Base-by-base conservation (phyloP, 2,329 filamentous ascomycete species). In the Calonectria henricotiae region DNA sequence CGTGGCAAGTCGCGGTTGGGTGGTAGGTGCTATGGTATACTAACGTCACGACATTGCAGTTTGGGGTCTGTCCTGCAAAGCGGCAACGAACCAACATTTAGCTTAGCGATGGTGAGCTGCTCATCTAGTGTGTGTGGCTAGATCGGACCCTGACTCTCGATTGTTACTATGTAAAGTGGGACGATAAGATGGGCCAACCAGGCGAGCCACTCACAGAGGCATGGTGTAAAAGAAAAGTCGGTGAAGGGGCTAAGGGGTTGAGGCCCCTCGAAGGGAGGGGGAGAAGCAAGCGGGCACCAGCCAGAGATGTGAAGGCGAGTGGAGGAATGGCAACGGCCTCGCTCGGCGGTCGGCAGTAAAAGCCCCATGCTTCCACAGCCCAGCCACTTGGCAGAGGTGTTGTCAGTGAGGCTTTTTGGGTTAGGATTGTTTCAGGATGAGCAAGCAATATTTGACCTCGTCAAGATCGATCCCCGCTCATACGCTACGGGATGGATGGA, bases 171-270 rank as follows among this genome's bases (percentile, higher is more conserved):
- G 51, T 37, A 55, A 55, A 55, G 76, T 73, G 76, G 76, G 73
- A 76, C 74, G 55, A 66, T 69, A 72, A 72, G 49, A 66, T 63
- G 63, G 62, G 72, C 71, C 74, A 77, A 68, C 66, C 71, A 67
- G 61, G 69, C 67, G 72, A 71, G 72, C 76, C 77, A 79, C 77
- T 72, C 67, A 66, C 61, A 72, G 72, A 63, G 72, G 73, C 61
- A 65, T 71, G 63, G 63, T 61, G 71, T 69, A 79, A 80, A 80
- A 80, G 78, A 79, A 80, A 80, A 80, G 78, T 80, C 78, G 78
- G 78, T 80, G 78, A 80, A 77, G 76, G 69, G 69, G 65, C 69
- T 71, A 80, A 77, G 76, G 70, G 69, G 65, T 70, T 71, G 71
- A 71, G 71, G 61, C 70, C 64, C 35, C 62, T 68, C 68, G 62